Evolutionary conservation across 148 eudicot genomes (phyloP).

Genomic region (Rhododendron kiyosumense): DNA sequence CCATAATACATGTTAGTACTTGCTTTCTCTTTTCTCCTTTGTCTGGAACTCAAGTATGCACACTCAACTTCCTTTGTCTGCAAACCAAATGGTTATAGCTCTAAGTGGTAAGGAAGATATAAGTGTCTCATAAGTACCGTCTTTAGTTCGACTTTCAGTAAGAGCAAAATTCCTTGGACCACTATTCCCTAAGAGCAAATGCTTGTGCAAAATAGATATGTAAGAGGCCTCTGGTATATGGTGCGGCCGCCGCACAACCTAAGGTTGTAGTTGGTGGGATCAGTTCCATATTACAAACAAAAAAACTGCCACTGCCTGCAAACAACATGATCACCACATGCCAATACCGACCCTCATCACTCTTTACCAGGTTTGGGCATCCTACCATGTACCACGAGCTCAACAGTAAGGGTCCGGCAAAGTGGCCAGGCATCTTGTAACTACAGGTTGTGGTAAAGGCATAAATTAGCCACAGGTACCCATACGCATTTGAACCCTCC

Average conservation of each 20-base stretch:
- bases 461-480: neutral
- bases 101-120: no score
- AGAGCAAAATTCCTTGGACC: no score
- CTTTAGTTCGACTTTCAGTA: no score
- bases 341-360: neutral
- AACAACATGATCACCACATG: neutral
- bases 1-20: constrained; percentile 71
- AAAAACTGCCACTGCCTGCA: neutral
- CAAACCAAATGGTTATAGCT: neutral
- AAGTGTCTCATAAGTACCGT: no score
- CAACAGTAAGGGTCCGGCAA: neutral
- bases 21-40: neutral
- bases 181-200: no score
- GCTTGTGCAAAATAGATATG: neutral
- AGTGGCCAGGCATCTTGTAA: no score
- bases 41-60: no score
- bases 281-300: neutral
- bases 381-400: neutral
- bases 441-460: neutral
- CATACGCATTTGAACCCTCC: neutral
- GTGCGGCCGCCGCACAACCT: neutral
- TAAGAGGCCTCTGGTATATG: neutral
- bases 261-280: neutral
- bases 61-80: neutral
- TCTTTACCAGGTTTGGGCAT: neutral